phyloP scores from a whole-genome alignment of 768 basidiomycete genomes.

The Hygrocybe coccinea region DNA sequence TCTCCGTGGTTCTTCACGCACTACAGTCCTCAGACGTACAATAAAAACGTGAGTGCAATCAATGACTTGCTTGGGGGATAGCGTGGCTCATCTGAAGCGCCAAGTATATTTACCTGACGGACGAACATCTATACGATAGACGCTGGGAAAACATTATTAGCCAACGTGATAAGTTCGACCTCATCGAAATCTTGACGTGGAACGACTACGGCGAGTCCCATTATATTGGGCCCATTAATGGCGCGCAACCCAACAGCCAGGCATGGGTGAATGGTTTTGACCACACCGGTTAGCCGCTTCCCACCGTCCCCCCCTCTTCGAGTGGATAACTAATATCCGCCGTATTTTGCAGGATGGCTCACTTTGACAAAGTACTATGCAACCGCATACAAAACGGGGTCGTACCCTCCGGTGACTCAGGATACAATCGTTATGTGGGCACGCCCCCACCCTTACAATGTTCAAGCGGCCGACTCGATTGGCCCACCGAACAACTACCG shows the following conservation, averaged over 20 bases:
- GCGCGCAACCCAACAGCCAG: slow-evolving; percentile 65
- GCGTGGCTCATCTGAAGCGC: neutral
- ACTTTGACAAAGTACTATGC: slow-evolving; percentile 62
- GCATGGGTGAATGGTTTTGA: slow-evolving; percentile 68
- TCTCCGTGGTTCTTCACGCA: slow-evolving; percentile 82
- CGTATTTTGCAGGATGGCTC: slow-evolving; percentile 49
- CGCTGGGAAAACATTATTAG: slow-evolving; percentile 65
- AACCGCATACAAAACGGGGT: slow-evolving; percentile 66
- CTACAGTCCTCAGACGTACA: slow-evolving; percentile 58
- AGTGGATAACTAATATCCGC: neutral
- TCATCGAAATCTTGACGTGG: slow-evolving; percentile 61
- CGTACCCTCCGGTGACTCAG: slow-evolving; percentile 50
- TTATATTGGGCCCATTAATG: slow-evolving; percentile 75
- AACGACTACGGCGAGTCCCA: slow-evolving; percentile 77
- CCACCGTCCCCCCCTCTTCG: slow-evolving; percentile 2
- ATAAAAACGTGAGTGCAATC: slow-evolving; percentile 60
- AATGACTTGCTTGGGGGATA: neutral
- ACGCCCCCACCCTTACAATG: slow-evolving; percentile 57
- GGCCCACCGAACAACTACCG: neutral
- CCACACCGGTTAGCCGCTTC: slow-evolving; percentile 42
- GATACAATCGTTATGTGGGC: slow-evolving; percentile 68
- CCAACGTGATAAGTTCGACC: slow-evolving; percentile 52
- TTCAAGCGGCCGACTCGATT: slow-evolving; percentile 46
- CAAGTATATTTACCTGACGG: slow-evolving; percentile 61
- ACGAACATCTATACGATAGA: slow-evolving; percentile 60